Percentiles rank a stretch among this genome's conserved stretches.
Evolutionary conservation across 768 basidiomycete genomes (phyloP).

Genomic region (Lactarius hatsudake): DNA sequence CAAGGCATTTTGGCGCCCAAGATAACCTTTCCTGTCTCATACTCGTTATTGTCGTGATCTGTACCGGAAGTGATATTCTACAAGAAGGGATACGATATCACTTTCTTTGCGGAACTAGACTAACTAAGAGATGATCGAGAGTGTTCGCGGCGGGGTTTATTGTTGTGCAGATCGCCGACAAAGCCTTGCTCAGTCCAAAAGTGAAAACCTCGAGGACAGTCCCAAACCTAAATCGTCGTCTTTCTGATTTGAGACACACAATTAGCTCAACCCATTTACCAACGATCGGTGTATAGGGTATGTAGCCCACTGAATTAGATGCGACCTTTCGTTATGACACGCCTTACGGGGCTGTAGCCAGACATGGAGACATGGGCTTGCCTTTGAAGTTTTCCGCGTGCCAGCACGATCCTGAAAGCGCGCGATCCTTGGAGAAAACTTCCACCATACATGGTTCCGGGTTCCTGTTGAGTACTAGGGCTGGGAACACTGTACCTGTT

Average conservation of each 20-base stretch:
- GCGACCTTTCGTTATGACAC: neutral
- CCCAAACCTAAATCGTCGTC: neutral
- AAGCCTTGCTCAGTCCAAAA: neutral
- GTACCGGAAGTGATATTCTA: neutral
- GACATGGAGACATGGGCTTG: neutral
- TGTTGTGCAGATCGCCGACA: conserved; percentile 7
- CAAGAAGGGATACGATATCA: neutral
- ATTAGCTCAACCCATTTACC: conserved; percentile 8
- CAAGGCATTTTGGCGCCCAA: conserved; percentile 4
- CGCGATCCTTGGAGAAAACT: neutral
- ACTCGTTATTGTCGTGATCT: conserved; percentile 6
- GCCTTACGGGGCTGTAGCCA: neutral
- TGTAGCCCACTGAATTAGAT: neutral
- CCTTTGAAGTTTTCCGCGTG: neutral
- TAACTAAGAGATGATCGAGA: neutral
- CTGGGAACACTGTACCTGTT: neutral
- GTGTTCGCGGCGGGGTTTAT: neutral
- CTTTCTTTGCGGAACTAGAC: conserved; percentile 9
- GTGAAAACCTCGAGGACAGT: neutral
- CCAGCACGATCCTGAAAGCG: neutral
- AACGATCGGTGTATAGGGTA: conserved; percentile 7
- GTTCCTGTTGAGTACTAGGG: neutral
- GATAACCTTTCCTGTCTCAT: neutral
- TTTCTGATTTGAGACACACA: conserved; percentile 5
- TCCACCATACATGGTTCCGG: neutral